phyloP scores from a whole-genome alignment of 2,329 filamentous ascomycete species.

The Fusarium aywerte region DNA sequence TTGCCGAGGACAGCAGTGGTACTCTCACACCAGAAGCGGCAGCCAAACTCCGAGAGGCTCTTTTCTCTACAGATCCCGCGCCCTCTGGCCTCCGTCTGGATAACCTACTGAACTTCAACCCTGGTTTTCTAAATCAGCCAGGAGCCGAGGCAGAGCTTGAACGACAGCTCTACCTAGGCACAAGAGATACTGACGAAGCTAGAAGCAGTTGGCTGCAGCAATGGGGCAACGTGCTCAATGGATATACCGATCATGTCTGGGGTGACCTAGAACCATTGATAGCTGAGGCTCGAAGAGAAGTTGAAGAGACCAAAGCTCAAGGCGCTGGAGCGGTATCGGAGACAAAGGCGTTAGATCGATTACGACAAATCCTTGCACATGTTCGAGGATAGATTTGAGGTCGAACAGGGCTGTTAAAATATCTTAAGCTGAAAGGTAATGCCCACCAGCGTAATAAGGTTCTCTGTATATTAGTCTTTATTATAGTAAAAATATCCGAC shows the following conservation, averaged over 20 bases:
- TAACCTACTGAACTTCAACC: conserved; percentile 62
- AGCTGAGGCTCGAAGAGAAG: conserved; percentile 65
- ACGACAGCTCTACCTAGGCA: conserved; percentile 52
- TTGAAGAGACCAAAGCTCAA: conserved; percentile 54
- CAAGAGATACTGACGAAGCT: conserved; percentile 52
- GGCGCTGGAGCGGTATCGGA: conserved; percentile 36
- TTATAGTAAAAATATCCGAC: too few species aligned
- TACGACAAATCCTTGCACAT: conserved; percentile 54
- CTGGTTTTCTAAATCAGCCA: conserved; percentile 53
- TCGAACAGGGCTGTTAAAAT: background rate
- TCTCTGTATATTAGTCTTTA: background rate
- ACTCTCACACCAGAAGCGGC: conserved; percentile 46
- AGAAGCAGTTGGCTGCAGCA: conserved; percentile 62
- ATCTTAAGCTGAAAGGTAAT: too few species aligned
- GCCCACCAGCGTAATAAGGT: background rate
- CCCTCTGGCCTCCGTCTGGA: conserved; percentile 52
- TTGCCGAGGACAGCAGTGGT: conserved; percentile 35
- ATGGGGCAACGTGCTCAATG: conserved; percentile 66
- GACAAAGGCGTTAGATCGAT: conserved; percentile 49
- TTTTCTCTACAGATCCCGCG: conserved; percentile 49
- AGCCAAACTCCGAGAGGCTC: conserved; percentile 50
- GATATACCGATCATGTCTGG: conserved; percentile 75
- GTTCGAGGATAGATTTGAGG: conserved; percentile 48
- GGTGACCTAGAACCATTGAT: conserved; percentile 69
- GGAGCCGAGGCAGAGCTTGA: conserved; percentile 32